Conservation (phyloP, 257 asterid genomes). For the Primulina huaijiensis region DNA sequence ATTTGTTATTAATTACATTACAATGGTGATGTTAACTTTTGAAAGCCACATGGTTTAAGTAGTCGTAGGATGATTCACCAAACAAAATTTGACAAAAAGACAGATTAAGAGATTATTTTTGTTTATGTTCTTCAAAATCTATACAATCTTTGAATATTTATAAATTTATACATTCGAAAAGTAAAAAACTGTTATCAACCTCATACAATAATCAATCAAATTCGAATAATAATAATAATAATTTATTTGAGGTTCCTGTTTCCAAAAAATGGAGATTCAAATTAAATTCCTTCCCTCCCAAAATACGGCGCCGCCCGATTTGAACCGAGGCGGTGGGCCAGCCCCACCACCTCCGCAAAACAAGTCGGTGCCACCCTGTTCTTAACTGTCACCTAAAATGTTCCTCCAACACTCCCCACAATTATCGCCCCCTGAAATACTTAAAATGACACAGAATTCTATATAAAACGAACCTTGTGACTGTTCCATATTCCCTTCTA, state of each 20-base stretch:
- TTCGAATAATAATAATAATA: too few relatives aligned
- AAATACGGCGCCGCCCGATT: constrained; percentile 51
- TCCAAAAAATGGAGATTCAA: constrained; percentile 21
- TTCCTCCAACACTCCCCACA: constrained; percentile 17
- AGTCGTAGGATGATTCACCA: too few relatives aligned
- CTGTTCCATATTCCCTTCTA: constrained; percentile 8
- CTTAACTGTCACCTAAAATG: constrained; percentile 38
- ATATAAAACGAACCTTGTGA: constrained; percentile 7
- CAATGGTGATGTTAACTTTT: too few relatives aligned
- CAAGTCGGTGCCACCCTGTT: constrained; percentile 68
- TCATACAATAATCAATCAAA: too few relatives aligned
- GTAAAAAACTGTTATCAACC: too few relatives aligned
- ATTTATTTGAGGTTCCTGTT: not conserved
- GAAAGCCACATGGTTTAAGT: too few relatives aligned
- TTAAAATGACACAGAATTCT: constrained; percentile 10
- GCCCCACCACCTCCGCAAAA: constrained; percentile 18
- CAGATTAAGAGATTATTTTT: too few relatives aligned
- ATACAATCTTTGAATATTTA: too few relatives aligned
- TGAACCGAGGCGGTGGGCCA: constrained; percentile 47
- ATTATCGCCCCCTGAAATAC: not conserved
- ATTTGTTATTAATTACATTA: too few relatives aligned
- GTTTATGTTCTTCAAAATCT: too few relatives aligned
- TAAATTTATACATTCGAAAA: too few relatives aligned
- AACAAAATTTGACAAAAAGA: too few relatives aligned
- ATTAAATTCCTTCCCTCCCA: constrained; percentile 46